Conservation (phyloP, 2,329 filamentous ascomycete species). For the Clonostachys rosea region DNA sequence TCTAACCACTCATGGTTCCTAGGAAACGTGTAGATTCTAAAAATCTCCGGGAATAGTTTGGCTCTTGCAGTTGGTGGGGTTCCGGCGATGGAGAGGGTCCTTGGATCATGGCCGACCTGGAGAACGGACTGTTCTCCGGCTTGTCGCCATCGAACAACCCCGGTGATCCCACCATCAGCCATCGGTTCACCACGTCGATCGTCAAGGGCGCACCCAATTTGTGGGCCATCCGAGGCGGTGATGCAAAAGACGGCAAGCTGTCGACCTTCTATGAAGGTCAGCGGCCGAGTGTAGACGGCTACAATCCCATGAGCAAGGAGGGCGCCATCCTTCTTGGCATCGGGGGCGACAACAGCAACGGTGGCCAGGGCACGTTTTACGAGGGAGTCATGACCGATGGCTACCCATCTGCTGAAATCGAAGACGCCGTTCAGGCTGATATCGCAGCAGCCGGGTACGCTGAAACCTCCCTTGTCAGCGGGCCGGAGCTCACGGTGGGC, state of each 20-base stretch:
- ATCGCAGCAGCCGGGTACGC: constrained; percentile 56
- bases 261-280: constrained; percentile 55
- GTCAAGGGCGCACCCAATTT: constrained; percentile 51
- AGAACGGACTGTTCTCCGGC: constrained; percentile 63
- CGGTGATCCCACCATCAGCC: constrained; percentile 43
- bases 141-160: constrained; percentile 36
- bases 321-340: constrained; percentile 66
- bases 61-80: constrained; percentile 37
- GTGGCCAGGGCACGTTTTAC: constrained; percentile 59
- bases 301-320: constrained; percentile 61
- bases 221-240: constrained; percentile 56
- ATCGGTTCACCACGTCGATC: constrained; percentile 51
- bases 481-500: too few species aligned
- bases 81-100: constrained; percentile 52
- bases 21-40: too few species aligned
- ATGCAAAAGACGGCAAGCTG: constrained; percentile 47
- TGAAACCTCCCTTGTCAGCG: too few species aligned
- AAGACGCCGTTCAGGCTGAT: constrained; percentile 53
- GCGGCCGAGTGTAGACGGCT: constrained; percentile 36
- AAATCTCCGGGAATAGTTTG: too few species aligned
- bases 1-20: too few species aligned
- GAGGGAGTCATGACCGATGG: constrained; percentile 61
- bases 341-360: constrained; percentile 59
- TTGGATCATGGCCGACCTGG: constrained; percentile 67
- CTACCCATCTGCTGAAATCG: constrained; percentile 55